Percentiles rank a stretch among this genome's conserved stretches.
These are phyloP conservation scores for grape (Vitis vinifera) DNA, from an alignment of 164 flowering plant species.

Conservation along the genomic window DNA sequence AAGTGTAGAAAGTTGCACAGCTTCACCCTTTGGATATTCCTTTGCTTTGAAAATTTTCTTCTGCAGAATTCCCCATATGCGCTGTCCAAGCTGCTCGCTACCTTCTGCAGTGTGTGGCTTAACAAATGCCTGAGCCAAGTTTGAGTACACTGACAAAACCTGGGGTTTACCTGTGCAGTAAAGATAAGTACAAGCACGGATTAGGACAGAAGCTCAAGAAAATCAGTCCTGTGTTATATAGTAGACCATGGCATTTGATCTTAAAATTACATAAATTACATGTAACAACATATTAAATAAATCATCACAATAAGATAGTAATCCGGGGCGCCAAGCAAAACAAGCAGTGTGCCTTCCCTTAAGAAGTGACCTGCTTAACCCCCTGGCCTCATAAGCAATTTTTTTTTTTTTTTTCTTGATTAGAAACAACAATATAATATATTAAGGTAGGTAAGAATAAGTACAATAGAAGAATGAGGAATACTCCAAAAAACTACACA, in stretches of 20 bases:
- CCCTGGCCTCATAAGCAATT: no score
- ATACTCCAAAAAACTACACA: no score
- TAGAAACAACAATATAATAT: no score
- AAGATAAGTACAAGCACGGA: constrained; percentile 7
- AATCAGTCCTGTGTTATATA: no score
- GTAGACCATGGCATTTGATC: no score
- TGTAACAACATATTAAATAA: no score
- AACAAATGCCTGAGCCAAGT: constrained; percentile 69
- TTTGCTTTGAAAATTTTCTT: constrained; percentile 85
- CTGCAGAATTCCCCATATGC: constrained; percentile 84
- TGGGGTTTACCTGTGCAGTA: constrained; percentile 59
- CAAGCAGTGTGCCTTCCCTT: not conserved
- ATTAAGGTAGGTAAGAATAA: no score
- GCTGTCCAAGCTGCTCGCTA: constrained; percentile 83
- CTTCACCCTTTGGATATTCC: constrained; percentile 65
- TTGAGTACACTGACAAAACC: constrained; percentile 73
- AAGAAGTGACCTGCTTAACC: no score
- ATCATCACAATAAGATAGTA: no score
- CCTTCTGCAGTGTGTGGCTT: constrained; percentile 64
- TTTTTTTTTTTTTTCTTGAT: no score
- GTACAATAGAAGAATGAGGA: no score
- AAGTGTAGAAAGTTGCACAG: constrained; percentile 46
- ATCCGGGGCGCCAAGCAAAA: not conserved
- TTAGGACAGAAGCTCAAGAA: not conserved
- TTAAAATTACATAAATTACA: no score